These are phyloP conservation scores for Trichosporon sp. DNA, from an alignment of 1,284 basidiomycete genomes.

Conservation along the genomic window DNA sequence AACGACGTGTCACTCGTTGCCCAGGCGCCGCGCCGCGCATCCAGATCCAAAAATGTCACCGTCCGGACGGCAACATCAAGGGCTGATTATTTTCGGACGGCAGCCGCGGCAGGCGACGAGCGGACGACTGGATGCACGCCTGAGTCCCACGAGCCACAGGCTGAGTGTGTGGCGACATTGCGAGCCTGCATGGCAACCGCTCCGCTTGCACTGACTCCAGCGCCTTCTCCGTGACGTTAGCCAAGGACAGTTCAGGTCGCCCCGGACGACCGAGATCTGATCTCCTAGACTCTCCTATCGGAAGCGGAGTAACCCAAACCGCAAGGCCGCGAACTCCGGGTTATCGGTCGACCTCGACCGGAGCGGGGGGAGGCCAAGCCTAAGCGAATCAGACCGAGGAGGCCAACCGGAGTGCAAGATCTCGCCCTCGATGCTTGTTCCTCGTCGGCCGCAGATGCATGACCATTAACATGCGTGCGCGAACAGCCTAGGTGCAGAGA, in stretches of 20 bases:
- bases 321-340: neutral
- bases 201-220: too few relatives aligned
- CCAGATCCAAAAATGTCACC: neutral
- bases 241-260: neutral
- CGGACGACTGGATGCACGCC: neutral
- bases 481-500: neutral
- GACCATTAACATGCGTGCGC: neutral
- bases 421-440: neutral
- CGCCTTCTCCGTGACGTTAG: neutral
- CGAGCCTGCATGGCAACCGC: too few relatives aligned
- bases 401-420: neutral
- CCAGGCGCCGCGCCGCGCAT: neutral
- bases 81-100: neutral
- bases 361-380: neutral
- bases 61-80: neutral
- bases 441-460: neutral
- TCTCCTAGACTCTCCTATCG: neutral
- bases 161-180: neutral
- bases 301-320: constrained; percentile 2
- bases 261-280: neutral
- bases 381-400: neutral
- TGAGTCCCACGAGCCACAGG: neutral
- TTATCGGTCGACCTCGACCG: too few relatives aligned
- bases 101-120: neutral
- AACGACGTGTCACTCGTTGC: neutral